Percentiles rank a stretch among this genome's conserved stretches.
These are phyloP conservation scores for Crucibulum laeve DNA, from an alignment of 768 basidiomycete species.

Conservation along the genomic window DNA sequence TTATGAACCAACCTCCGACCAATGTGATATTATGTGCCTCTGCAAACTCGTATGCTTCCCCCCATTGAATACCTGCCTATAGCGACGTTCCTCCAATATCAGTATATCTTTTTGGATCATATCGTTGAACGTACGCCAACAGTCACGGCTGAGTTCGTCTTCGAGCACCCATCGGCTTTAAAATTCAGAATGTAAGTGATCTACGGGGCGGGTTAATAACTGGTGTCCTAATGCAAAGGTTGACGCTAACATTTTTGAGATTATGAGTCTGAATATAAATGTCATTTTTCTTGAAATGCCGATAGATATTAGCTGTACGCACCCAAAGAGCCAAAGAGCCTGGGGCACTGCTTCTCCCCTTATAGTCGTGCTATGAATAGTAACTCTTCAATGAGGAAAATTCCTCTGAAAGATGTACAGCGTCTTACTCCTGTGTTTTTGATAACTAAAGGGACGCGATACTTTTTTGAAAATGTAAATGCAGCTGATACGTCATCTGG, in stretches of 20 bases:
- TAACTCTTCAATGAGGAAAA: not conserved
- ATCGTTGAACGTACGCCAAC: conserved; percentile 26
- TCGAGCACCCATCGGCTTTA: conserved; percentile 29
- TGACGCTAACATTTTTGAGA: conserved; percentile 26
- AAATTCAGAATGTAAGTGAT: conserved; percentile 30
- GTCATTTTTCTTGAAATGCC: not conserved
- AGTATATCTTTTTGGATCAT: not conserved
- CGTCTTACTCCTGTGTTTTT: conserved; percentile 47
- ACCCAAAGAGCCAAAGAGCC: conserved; percentile 43
- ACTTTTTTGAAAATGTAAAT: conserved; percentile 35
- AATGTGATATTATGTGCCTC: conserved; percentile 38
- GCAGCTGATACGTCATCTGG: conserved; percentile 38
- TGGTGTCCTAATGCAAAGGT: not conserved
- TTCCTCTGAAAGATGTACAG: not conserved
- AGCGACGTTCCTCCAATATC: not conserved
- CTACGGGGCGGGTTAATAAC: conserved; percentile 13
- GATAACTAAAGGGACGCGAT: conserved; percentile 37
- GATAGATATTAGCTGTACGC: conserved; percentile 5
- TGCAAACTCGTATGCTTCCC: conserved; percentile 38
- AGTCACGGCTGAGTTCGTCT: conserved; percentile 25
- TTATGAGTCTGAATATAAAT: conserved; percentile 30
- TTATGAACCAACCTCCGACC: conserved; percentile 30
- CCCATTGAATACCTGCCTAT: conserved; percentile 43
- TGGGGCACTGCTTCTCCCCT: conserved; percentile 41
- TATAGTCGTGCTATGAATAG: conserved; percentile 39